Percentiles rank a stretch among this genome's conserved stretches.
These are phyloP conservation scores for Exserohilum turcica DNA, from an alignment of 2,329 filamentous ascomycete species.

Conservation along the genomic window DNA sequence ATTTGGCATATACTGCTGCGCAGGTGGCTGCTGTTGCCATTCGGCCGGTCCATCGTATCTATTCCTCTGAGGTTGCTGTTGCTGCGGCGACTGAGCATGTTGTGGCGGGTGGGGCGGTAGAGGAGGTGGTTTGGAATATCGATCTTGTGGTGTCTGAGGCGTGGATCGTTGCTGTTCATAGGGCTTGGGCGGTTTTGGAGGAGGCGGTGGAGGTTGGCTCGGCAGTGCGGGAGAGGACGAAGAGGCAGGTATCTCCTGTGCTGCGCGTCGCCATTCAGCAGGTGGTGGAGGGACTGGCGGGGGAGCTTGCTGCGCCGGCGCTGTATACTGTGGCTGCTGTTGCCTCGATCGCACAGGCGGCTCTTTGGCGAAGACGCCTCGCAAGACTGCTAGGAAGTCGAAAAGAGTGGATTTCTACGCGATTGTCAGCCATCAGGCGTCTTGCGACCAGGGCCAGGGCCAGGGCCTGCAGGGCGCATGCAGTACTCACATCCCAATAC, in stretches of 20 bases:
- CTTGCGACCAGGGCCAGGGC: background rate
- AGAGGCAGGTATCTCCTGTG: constrained; percentile 36
- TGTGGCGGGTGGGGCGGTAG: constrained; percentile 43
- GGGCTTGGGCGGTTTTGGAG: constrained; percentile 56
- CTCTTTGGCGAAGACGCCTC: constrained; percentile 91
- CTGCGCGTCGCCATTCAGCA: constrained; percentile 56
- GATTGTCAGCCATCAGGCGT: constrained; percentile 12
- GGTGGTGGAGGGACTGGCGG: constrained; percentile 69
- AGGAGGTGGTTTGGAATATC: constrained; percentile 41
- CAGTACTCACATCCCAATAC: constrained; percentile 80
- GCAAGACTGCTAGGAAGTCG: constrained; percentile 80
- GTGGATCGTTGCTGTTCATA: constrained; percentile 34
- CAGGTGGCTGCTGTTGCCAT: constrained; percentile 8
- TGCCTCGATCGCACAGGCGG: constrained; percentile 82
- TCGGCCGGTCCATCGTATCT: constrained; percentile 26
- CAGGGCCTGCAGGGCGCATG: constrained; percentile 1
- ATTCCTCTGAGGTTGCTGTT: constrained; percentile 25
- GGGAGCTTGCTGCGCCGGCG: constrained; percentile 38
- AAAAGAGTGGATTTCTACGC: constrained; percentile 78
- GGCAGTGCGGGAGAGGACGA: constrained; percentile 44
- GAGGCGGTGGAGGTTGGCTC: constrained; percentile 44
- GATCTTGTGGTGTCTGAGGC: constrained; percentile 30
- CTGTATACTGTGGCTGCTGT: constrained; percentile 48
- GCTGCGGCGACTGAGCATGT: constrained; percentile 23
- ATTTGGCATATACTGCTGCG: constrained; percentile 22